Conservation (phyloP, 2,329 filamentous ascomycete genomes). For the Akanthomyces muscarius region DNA sequence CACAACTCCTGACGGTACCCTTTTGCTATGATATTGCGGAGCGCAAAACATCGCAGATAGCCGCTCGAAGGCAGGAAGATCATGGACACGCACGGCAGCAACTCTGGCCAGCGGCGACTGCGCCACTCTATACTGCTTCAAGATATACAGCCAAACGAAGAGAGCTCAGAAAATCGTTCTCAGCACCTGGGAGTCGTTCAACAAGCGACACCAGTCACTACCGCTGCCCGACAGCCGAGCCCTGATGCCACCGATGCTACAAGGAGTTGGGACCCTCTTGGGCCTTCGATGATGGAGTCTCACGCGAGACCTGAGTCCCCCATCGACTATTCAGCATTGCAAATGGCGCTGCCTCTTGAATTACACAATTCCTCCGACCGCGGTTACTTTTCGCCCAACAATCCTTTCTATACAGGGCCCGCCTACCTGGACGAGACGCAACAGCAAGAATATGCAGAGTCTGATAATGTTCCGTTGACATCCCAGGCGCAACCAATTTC, state of each 20-base stretch:
- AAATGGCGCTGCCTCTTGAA: constrained; percentile 52
- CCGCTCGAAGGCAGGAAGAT: neutral
- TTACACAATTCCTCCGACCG: constrained; percentile 33
- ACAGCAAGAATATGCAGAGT: constrained; percentile 44
- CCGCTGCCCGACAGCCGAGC: neutral
- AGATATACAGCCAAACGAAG: constrained; percentile 31
- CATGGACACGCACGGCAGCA: constrained; percentile 31
- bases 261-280: constrained; percentile 6
- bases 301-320: constrained; percentile 41
- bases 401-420: constrained; percentile 29
- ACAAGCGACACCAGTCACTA: neutral
- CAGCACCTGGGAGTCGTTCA: neutral
- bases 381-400: constrained; percentile 28
- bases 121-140: constrained; percentile 65
- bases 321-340: constrained; percentile 50
- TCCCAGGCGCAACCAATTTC: constrained; percentile 53
- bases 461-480: constrained; percentile 56
- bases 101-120: constrained; percentile 26
- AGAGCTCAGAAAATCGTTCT: neutral
- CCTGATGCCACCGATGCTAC: neutral
- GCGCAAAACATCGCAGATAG: neutral
- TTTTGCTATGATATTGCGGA: neutral
- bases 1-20: neutral
- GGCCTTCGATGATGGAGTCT: constrained; percentile 29
- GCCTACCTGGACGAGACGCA: constrained; percentile 33